Conservation (phyloP, 2,329 filamentous ascomycete species). For the Ophiostoma tasmaniense region DNA sequence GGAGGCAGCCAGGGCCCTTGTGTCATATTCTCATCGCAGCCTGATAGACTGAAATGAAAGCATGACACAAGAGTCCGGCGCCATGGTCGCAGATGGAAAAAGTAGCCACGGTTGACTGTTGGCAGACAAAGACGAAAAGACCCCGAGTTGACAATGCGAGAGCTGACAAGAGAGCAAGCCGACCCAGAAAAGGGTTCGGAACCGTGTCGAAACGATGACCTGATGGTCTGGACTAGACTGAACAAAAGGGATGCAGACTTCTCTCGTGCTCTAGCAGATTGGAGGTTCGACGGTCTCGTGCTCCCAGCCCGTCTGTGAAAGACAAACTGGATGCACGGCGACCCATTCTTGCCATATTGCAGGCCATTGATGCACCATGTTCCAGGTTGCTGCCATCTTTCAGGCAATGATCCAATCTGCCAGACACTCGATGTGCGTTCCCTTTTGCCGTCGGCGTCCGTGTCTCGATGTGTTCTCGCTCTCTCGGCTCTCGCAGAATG, state of each 20-base stretch:
- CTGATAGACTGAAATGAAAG: neutral
- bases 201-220: neutral
- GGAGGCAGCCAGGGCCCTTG: constrained; percentile 7
- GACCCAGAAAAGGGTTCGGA: neutral
- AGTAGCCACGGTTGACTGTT: neutral
- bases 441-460: neutral
- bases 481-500: constrained; percentile 5
- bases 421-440: neutral
- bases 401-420: neutral
- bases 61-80: neutral
- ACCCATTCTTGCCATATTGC: constrained; percentile 4
- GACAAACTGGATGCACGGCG: neutral
- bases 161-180: constrained; percentile 1
- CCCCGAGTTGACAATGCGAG: constrained; percentile 7
- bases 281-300: neutral
- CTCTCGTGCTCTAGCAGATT: neutral
- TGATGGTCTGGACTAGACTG: neutral
- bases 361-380: neutral
- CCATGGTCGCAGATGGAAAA: constrained; percentile 10
- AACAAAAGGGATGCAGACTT: neutral
- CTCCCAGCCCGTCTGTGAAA: constrained; percentile 1
- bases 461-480: neutral
- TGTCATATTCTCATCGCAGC: neutral
- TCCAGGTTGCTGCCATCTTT: neutral
- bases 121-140: neutral